Evolutionary conservation across 805 yeast species (phyloP), one percentile per base, ranked within the genome.

Genomic region (Candida ortonii): DNA sequence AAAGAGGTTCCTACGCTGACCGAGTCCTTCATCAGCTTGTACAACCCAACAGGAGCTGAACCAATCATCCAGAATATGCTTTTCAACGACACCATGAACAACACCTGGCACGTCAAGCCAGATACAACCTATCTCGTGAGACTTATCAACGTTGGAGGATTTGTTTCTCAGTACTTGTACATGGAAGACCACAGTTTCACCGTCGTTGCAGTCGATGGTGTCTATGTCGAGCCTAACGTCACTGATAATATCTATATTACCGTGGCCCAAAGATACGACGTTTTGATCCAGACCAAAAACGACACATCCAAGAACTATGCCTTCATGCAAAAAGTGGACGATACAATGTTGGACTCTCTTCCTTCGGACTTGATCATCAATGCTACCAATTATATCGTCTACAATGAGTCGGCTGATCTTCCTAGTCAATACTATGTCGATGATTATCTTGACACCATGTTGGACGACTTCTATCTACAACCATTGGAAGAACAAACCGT

Each of bases 31-130:
- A 56, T 88, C 68, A 75, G 65, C 46, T 58, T 80, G 43, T 79
- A 70, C 67, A 93, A 93, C 63, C 98, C 98, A 39, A 86, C 96
- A 7, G 98, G 98, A 55, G 96, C 97, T 27, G 98, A 93, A 66
- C 98, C 98, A 33, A 80, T 93, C 49, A 98, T 98, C 7, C 83
- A 84, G 47, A 68, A 73, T 57, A 62, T 84, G 49, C 71, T 93
- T 50, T 68, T 88, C 60, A 90, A 90, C 65, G 87, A 88, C 56
- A 80, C 95, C 9, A 73, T 70, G 53, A 82, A 84, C 61, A 67
- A 73, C 53, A 75, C 89, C n/a, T 78, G 87, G 83, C 46, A 64
- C 7, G 94, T 90, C 36, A 55, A 84, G 65, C 95, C 97, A 6
- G 78, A 78, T 64, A 87, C 78, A 23, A 89, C 96, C 12, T 93